Evolutionary conservation across 257 asterid species (phyloP), one percentile per base, ranked within the genome.

Genomic region (Plantago major): DNA sequence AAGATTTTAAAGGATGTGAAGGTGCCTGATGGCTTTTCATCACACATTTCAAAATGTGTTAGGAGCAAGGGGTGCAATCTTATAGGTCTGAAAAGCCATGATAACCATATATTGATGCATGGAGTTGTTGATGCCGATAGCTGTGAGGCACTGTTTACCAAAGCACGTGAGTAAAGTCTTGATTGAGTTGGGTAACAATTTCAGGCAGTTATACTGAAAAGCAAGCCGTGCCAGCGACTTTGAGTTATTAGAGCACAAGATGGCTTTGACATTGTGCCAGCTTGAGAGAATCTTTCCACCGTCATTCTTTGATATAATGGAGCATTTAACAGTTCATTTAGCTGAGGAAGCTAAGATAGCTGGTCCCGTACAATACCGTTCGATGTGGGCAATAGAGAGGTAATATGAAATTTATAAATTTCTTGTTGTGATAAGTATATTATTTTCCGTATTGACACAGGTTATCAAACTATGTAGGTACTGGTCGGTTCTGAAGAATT

Each of bases 121-220:
- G 45, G 45, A 55, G 43, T 37, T 37, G 42, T 17, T 55, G 10
- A 11, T 55, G 18, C 45, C 46, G 3, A n/a, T 55, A 30, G 60
- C 60, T 30, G 3, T 55, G 18, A 55, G 45, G 13, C 11, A 2
- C 12, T 37, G 11, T 12, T 55, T 55, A 30, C 60, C 45, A 5
- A 37, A 13, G 15, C 44, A 55, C 13, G 26, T 30, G 15, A 15
- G 42, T 37, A 55, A 55, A 40, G 60, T 55, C 2, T 6, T 55
- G 42, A 30, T 55, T 33, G 60, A 55, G 26, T 13, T 55, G 7
- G 12, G 46, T 7, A 33, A 55, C 14, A 13, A 11, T 37, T 30
- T 55, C 40, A 55, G 14, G 43, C 45, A 17, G 40, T 37, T 55
- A 17, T 55, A 15, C 60, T n/a, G 15, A 55, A 55, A 55, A 6